A percentile compares a stretch with the other conserved stretches of the same genome.
These are phyloP conservation scores for Tylopilus sp. DNA, from an alignment of 1,284 basidiomycete genomes.

Conservation along the genomic window DNA sequence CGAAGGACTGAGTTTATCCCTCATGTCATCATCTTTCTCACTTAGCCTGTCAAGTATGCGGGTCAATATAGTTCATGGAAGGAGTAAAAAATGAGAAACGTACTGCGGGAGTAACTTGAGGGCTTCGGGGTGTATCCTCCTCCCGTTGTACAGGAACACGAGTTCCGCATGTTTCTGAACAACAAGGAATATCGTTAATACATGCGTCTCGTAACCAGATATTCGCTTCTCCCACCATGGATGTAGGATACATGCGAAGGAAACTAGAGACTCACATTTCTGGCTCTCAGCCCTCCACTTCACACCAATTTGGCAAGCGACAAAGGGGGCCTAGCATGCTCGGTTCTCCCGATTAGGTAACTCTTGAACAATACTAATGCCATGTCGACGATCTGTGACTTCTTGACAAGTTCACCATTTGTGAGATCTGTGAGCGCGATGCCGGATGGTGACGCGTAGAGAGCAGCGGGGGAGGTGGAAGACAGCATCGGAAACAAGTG, in stretches of 20 bases:
- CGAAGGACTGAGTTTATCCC: conserved; percentile 87
- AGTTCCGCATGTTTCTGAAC: conserved; percentile 91
- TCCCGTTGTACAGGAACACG: conserved; percentile 92
- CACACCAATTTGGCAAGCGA: conserved; percentile 96
- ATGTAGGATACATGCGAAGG: background rate
- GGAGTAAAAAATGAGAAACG: conserved; percentile 6
- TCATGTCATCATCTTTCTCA: conserved; percentile 80
- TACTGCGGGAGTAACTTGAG: conserved; percentile 85
- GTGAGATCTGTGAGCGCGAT: conserved; percentile 75
- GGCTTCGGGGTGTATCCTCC: conserved; percentile 95
- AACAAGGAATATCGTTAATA: conserved; percentile 8
- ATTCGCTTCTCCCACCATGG: background rate
- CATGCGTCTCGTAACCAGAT: background rate
- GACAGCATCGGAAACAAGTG: conserved; percentile 74
- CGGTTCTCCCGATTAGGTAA: conserved; percentile 88
- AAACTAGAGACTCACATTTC: conserved; percentile 70
- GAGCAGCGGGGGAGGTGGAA: conserved; percentile 74
- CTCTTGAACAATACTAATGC: conserved; percentile 96
- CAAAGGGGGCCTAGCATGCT: conserved; percentile 90
- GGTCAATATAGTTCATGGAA: background rate
- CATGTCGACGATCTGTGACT: conserved; percentile 96
- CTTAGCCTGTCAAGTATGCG: conserved; percentile 66
- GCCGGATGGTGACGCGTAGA: conserved; percentile 78
- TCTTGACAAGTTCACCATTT: conserved; percentile 84
- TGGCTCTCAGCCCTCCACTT: conserved; percentile 86